Conservation (phyloP, 441 rosid species). For the Erysimum pusillum region DNA sequence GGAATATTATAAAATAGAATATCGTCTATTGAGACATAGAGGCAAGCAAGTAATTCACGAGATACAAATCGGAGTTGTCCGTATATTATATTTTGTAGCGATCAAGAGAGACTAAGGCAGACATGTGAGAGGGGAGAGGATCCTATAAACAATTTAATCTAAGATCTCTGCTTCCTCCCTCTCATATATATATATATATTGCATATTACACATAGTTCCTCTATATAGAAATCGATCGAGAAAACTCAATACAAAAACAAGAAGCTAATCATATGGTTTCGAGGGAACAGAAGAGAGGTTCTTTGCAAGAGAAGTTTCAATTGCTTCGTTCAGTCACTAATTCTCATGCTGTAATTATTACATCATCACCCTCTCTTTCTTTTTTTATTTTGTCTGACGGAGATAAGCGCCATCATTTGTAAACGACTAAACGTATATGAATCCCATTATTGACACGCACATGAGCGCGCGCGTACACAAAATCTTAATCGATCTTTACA, state of each 20-base stretch:
- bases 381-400: neutral
- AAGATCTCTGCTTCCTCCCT: slow-evolving; percentile 33
- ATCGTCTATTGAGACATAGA: slow-evolving; percentile 50
- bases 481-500: slow-evolving; percentile 26
- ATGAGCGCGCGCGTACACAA: neutral
- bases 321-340: slow-evolving; percentile 63
- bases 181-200: slow-evolving; percentile 32
- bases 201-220: slow-evolving; percentile 43
- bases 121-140: slow-evolving; percentile 58
- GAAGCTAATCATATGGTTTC: slow-evolving; percentile 50
- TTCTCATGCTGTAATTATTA: slow-evolving; percentile 58
- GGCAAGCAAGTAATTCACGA: slow-evolving; percentile 53
- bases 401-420: slow-evolving; percentile 11
- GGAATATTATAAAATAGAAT: slow-evolving; percentile 42
- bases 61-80: slow-evolving; percentile 51
- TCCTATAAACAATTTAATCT: slow-evolving; percentile 48
- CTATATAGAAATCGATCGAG: slow-evolving; percentile 25
- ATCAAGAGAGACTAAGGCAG: slow-evolving; percentile 51
- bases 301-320: slow-evolving; percentile 61
- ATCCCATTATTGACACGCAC: neutral
- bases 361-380: slow-evolving; percentile 22
- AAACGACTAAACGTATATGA: neutral
- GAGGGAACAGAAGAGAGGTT: slow-evolving; percentile 60
- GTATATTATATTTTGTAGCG: slow-evolving; percentile 53
- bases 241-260: slow-evolving; percentile 14